Conservation (phyloP, 495 filamentous ascomycete genomes). For the Pseudoneurospora amorphoporcata region DNA sequence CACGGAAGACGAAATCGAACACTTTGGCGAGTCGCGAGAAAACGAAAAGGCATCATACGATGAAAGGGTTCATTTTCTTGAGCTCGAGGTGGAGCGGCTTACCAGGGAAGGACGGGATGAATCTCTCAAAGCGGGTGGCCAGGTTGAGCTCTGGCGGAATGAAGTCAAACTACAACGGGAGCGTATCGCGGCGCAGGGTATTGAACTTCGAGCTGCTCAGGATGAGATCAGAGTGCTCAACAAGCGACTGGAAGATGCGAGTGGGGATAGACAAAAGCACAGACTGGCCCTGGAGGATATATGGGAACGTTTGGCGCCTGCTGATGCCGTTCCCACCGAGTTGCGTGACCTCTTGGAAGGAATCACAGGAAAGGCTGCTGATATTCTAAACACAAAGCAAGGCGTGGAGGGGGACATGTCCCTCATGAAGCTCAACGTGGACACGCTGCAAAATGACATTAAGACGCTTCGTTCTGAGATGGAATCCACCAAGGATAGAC, state of each 20-base stretch:
- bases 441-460: slow-evolving; percentile 24
- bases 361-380: slow-evolving; percentile 51
- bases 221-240: slow-evolving; percentile 41
- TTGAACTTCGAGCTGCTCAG: slow-evolving; percentile 40
- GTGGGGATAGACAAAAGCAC: slow-evolving; percentile 26
- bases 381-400: slow-evolving; percentile 35
- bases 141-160: slow-evolving; percentile 44
- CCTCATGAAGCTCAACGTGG: slow-evolving; percentile 34
- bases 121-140: slow-evolving; percentile 42
- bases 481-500: slow-evolving; percentile 35
- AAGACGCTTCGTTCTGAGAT: slow-evolving; percentile 32
- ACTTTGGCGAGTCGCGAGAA: slow-evolving; percentile 70
- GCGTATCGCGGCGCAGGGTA: slow-evolving; percentile 41
- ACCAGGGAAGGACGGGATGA: slow-evolving; percentile 48
- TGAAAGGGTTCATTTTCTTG: slow-evolving; percentile 55
- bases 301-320: slow-evolving; percentile 50
- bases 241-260: slow-evolving; percentile 38
- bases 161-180: slow-evolving; percentile 47
- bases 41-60: slow-evolving; percentile 63
- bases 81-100: slow-evolving; percentile 56
- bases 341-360: slow-evolving; percentile 48
- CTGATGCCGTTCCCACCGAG: slow-evolving; percentile 45
- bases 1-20: slow-evolving; percentile 80
- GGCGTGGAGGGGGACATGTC: slow-evolving; percentile 34
- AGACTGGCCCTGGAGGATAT: slow-evolving; percentile 44